Evolutionary conservation across 257 asterid species (phyloP), one percentile per base, ranked within the genome.

Genomic region (Fraxinus anomala): DNA sequence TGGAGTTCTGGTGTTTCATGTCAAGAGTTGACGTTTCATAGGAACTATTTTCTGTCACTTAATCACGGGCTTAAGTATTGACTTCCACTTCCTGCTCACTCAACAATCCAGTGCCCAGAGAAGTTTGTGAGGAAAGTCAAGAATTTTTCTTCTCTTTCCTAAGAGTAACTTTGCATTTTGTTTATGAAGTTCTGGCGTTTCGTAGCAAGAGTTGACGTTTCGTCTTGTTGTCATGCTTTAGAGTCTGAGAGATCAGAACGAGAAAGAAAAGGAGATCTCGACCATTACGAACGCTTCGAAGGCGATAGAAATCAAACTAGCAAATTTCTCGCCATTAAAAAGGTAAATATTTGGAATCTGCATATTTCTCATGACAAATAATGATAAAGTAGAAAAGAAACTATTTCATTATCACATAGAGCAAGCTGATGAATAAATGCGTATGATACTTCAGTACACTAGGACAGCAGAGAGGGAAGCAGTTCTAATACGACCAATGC

Each of bases 391-490:
- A 54, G 68, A 28, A 49, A 51, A 54, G 40, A 54, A 16, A 51
- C 69, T 24, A 24, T 11, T 23, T 23, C 5, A 14, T 26, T 26
- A 26, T 69, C 69, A 31, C 21, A n/a, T 30, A 73, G 54, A 74
- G 76, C 75, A 67, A 70, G 70, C 78, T 77, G 81, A 77, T 39
- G 76, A 21, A 79, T 76, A 61, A 68, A 80, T 56, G 79, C 74
- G 67, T 37, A 65, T 87, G 84, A 75, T 79, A 69, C 82, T 83
- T 78, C 94, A 96, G 99, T 96, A 96, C 88, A 96, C 81, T 77
- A 90, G 99, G 91, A 93, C 99, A 73, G 99, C 98, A 31, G 98
- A 91, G 91, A 91, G 99, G 89, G 97, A 96, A 86, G 97, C 99
- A 61, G 86, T 76, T 79, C 87, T 96, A 85, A 96, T 96, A 78